phyloP scores from a whole-genome alignment of 306 rosid species.

The Lupinus albus region DNA sequence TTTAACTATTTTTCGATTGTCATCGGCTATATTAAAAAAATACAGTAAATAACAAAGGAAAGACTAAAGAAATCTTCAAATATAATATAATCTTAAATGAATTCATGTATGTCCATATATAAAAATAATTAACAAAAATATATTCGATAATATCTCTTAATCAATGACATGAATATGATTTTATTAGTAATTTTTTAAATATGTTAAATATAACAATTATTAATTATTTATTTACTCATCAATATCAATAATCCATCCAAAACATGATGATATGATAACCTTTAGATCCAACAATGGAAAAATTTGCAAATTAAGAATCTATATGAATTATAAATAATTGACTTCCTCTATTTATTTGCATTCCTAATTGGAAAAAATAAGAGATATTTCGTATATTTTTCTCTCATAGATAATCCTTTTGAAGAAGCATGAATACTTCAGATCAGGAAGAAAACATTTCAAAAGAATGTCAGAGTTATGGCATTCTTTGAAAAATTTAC shows the following conservation, averaged over 20 bases:
- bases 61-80: too few species aligned
- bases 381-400: neutral
- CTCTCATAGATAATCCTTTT: neutral
- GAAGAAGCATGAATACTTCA: neutral
- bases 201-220: too few species aligned
- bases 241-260: too few species aligned
- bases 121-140: too few species aligned
- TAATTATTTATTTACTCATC: neutral
- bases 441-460: neutral
- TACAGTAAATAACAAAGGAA: neutral
- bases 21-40: too few species aligned
- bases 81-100: neutral
- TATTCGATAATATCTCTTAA: too few species aligned
- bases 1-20: too few species aligned
- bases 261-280: neutral
- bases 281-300: conserved; percentile 11
- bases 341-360: conserved; percentile 30
- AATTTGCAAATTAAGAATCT: conserved; percentile 2
- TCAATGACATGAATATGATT: neutral
- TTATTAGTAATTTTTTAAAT: too few species aligned
- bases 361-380: conserved; percentile 13
- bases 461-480: conserved; percentile 47
- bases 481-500: conserved; percentile 50
- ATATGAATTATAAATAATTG: neutral
- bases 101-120: neutral